Evolutionary conservation across 352 stramenopile species (phyloP), one percentile per base, ranked within the genome.

Genomic region (Poterioochromonas sp.): DNA sequence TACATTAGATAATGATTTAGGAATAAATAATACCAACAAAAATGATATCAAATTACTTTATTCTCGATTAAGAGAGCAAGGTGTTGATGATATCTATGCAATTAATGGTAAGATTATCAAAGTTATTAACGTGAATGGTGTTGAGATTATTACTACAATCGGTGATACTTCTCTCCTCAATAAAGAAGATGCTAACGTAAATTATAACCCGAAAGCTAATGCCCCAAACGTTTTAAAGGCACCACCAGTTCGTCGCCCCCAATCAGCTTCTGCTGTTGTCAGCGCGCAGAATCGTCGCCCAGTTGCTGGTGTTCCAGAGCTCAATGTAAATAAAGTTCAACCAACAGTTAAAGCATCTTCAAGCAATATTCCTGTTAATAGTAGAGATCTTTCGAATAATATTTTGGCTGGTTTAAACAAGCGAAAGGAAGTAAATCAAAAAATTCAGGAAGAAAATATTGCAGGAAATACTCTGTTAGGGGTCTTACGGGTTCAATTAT

Each of bases 11-110:
- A 85, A 95, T 78, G 87, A 94, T 80, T 77, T 93, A 32, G 86
- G 88, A 58, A 87, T 93, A 40, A 80, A 78, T 34, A 76, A 84
- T 1, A n/a, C n/a, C n/a, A n/a, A n/a, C n/a, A 83, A 81, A 64
- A 89, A 92, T 76, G 84, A 88, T 35, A 86, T 90, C 53, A 84
- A 83, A 3, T 88, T 91, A 60, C 60, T 73, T 29, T 71, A 71
- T n/a, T 20, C 37, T 49, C 73, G 73, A 1, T 44, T 82, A 43
- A 20, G 26, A 26, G 2, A 8, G 2, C 78, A 83, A 41, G 79
- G 77, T 37, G 32, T 80, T 22, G 2, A 34, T 34, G 65, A 71
- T 47, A 47, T 71, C 62, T 3, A 22, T 3, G 62, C 62, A 32
- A 71, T 71, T 29, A 71, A 71, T 71, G 62, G 62, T 12, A 71